Evolutionary conservation across 129 eudicot genomes (phyloP).

Genomic region (Cynara cardunculus): DNA sequence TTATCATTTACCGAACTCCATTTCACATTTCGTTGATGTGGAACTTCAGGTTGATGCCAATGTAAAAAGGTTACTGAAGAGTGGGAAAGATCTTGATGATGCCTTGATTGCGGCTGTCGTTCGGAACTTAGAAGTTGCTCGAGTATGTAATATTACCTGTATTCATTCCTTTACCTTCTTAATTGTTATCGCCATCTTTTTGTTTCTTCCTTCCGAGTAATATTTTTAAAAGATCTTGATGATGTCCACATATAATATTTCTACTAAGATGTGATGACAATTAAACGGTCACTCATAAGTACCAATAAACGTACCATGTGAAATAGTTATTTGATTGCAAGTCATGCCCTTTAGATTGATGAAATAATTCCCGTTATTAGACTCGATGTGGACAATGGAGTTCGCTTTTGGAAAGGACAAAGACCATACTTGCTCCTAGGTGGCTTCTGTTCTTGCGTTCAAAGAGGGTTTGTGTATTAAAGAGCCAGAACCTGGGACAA

Average conservation of each 20-base stretch:
- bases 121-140: constrained; percentile 81
- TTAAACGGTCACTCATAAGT: background rate
- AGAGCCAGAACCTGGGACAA: constrained; percentile 80
- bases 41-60: constrained; percentile 61
- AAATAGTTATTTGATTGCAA: constrained; percentile 6
- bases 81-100: constrained; percentile 77
- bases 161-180: background rate
- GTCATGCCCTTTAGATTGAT: constrained; percentile 1
- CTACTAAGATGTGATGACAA: background rate
- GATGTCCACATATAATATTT: too few species aligned
- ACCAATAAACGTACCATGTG: constrained; percentile 5
- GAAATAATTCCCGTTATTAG: background rate
- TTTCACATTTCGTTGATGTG: constrained; percentile 4
- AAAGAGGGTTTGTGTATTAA: constrained; percentile 85
- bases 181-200: background rate
- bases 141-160: constrained; percentile 39
- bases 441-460: constrained; percentile 84
- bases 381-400: background rate
- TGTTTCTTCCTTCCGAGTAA: constrained; percentile 14
- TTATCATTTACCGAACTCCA: background rate
- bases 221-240: too few species aligned
- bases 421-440: constrained; percentile 78
- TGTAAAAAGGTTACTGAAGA: constrained; percentile 55
- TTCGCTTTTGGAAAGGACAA: constrained; percentile 33
- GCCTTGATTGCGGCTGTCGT: constrained; percentile 65